Evolutionary conservation across 2,329 filamentous ascomycete genomes (phyloP).

Genomic region (Botrytis hyacinthi): DNA sequence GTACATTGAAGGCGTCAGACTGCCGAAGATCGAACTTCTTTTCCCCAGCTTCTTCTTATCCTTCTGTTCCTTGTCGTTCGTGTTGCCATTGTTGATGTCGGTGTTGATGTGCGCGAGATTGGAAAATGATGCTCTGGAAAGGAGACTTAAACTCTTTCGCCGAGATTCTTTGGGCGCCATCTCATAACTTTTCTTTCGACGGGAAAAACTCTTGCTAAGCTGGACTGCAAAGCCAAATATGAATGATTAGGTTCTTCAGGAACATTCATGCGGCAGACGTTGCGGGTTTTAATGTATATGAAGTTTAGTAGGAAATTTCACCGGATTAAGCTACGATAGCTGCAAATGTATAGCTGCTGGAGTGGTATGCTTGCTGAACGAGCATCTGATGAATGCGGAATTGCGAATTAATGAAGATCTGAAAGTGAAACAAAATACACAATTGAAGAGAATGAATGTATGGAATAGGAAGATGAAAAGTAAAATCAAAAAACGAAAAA

Average conservation of each 20-base stretch:
- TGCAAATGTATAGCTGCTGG: conserved; percentile 5
- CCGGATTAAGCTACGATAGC: conserved; percentile 18
- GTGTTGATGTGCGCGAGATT: conserved; percentile 35
- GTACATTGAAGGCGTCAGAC: conserved; percentile 22
- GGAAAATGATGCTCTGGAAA: conserved; percentile 30
- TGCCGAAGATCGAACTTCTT: conserved; percentile 34
- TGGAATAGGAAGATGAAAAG: background rate
- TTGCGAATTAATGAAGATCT: background rate
- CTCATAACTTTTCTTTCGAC: conserved; percentile 22
- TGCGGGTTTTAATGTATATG: conserved; percentile 14
- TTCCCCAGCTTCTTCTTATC: conserved; percentile 35
- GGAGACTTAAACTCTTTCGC: conserved; percentile 37
- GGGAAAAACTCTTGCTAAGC: conserved; percentile 15
- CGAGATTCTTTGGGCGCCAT: conserved; percentile 35
- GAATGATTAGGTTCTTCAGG: conserved; percentile 1
- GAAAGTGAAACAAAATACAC: background rate
- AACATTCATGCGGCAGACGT: conserved; percentile 19
- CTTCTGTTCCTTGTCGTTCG: conserved; percentile 30
- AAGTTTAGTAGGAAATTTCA: conserved; percentile 10
- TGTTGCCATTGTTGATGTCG: conserved; percentile 25
- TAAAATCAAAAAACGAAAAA: background rate
- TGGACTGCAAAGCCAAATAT: conserved; percentile 17
- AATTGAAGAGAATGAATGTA: conserved; percentile 19
- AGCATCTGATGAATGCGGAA: conserved; percentile 18
- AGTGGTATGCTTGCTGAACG: conserved; percentile 2